Evolutionary conservation across 768 basidiomycete genomes (phyloP).

Genomic region (Tylopilus plumbeoviolaceoides): DNA sequence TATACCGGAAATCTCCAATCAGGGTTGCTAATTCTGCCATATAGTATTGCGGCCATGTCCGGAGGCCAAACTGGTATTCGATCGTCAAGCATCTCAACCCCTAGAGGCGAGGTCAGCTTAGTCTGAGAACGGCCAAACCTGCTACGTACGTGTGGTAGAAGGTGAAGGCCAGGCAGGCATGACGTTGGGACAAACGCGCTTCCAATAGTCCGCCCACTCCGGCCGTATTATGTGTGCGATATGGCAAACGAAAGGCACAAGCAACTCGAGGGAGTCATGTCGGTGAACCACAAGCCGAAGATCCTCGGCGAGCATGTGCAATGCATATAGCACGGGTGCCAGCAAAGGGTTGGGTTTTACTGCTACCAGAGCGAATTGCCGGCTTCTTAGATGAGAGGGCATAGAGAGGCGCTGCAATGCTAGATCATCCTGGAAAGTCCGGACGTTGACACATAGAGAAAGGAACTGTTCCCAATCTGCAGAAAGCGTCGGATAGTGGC

Average conservation of each 20-base stretch:
- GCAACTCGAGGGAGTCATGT: conserved; percentile 49
- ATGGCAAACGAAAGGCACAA: conserved; percentile 62
- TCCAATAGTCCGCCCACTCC: conserved; percentile 95
- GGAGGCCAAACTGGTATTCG: conserved; percentile 74
- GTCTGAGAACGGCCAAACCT: not conserved
- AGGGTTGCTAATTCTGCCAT: conserved; percentile 54
- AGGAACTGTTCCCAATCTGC: conserved; percentile 48
- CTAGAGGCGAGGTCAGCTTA: conserved; percentile 27
- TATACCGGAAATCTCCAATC: conserved; percentile 58
- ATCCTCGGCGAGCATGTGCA: conserved; percentile 79
- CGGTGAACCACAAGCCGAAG: conserved; percentile 54
- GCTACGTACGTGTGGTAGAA: conserved; percentile 26
- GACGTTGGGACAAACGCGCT: conserved; percentile 66
- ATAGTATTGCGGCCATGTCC: conserved; percentile 67
- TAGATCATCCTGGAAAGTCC: conserved; percentile 56
- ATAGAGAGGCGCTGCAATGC: conserved; percentile 44
- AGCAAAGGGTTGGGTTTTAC: conserved; percentile 42
- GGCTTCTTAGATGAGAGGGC: conserved; percentile 30
- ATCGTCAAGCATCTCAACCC: conserved; percentile 52
- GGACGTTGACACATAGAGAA: conserved; percentile 39
- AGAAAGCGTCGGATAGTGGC: conserved; percentile 10
- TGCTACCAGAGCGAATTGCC: conserved; percentile 20
- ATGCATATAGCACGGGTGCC: conserved; percentile 60
- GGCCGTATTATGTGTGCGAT: conserved; percentile 62
- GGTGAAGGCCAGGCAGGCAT: conserved; percentile 58